A percentile compares a stretch with the other conserved stretches of the same genome.
Evolutionary conservation across 352 stramenopile genomes (phyloP).

Genomic region (Pythium brachiatum): DNA sequence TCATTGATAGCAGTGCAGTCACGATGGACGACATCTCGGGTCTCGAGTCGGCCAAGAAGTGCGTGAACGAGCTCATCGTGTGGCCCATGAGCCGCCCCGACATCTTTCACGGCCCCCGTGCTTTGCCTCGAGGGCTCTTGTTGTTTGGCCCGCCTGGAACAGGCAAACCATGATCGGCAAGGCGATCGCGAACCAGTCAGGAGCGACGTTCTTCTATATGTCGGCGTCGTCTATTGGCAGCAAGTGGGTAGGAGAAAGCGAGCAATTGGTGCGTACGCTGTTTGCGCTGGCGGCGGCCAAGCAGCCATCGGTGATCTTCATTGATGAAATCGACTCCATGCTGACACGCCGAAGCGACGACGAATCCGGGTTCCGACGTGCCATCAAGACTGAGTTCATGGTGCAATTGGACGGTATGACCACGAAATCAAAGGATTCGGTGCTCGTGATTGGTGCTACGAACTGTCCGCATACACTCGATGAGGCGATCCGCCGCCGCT

Average conservation of each 20-base stretch:
- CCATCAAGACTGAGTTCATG: conserved; percentile 6
- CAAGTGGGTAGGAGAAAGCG: not conserved
- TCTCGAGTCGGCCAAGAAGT: not conserved
- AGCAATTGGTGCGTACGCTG: not conserved
- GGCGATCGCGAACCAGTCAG: not conserved
- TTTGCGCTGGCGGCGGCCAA: not conserved
- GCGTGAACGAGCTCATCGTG: not conserved
- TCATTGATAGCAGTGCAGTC: not conserved
- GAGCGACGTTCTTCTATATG: not conserved
- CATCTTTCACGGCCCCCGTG: not conserved
- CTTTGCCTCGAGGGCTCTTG: not conserved
- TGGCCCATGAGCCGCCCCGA: not conserved
- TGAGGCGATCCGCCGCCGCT: not conserved
- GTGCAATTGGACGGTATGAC: not conserved
- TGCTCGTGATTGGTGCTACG: not conserved
- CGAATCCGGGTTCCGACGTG: not conserved
- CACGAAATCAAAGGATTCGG: not conserved
- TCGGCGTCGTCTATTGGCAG: not conserved
- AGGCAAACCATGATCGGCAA: not conserved
- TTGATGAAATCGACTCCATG: conserved; percentile 6
- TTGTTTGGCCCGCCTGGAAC: not conserved
- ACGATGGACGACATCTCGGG: not conserved
- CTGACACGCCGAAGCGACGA: not conserved
- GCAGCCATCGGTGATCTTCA: conserved; percentile 1
- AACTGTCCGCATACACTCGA: conserved; percentile 1